These are phyloP conservation scores for Ogataea minuta DNA, from an alignment of 805 yeast species.

Conservation along the genomic window DNA sequence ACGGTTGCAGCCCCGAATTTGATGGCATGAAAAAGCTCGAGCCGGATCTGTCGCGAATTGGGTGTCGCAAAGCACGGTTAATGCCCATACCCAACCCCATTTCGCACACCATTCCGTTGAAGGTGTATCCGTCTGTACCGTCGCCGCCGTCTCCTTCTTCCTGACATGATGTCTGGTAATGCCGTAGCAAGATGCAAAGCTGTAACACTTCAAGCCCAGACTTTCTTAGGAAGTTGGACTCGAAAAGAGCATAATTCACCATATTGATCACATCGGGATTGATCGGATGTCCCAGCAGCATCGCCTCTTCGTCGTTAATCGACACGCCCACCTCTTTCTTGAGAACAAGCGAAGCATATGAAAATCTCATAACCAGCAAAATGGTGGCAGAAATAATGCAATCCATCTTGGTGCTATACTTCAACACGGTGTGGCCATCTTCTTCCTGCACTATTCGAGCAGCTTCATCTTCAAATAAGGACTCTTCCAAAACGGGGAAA, in stretches of 20 bases:
- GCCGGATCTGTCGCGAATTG: slow-evolving; percentile 8
- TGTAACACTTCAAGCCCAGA: slow-evolving; percentile 44
- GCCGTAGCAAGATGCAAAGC: slow-evolving; percentile 38
- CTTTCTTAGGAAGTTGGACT: slow-evolving; percentile 38
- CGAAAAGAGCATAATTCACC: slow-evolving; percentile 39
- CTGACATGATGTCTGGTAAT: slow-evolving; percentile 43
- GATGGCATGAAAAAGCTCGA: slow-evolving; percentile 3
- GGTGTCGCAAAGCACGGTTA: slow-evolving; percentile 38
- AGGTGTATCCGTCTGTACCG: slow-evolving; percentile 39
- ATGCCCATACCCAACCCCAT: slow-evolving; percentile 46
- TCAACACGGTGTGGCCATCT: slow-evolving; percentile 8
- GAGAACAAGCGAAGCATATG: slow-evolving; percentile 26
- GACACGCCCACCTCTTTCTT: slow-evolving; percentile 15
- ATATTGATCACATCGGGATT: slow-evolving; percentile 38
- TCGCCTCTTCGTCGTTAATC: slow-evolving; percentile 21
- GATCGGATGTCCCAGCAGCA: slow-evolving; percentile 38
- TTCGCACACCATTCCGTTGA: slow-evolving; percentile 37
- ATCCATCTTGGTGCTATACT: slow-evolving; percentile 19
- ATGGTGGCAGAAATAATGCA: slow-evolving; percentile 26
- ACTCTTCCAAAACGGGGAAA: slow-evolving; percentile 47
- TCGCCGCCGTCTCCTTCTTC: slow-evolving; percentile 52
- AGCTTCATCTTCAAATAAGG: slow-evolving; percentile 33
- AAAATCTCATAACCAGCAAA: slow-evolving; percentile 28
- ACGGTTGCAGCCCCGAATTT: slow-evolving; percentile 18
- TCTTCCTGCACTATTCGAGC: slow-evolving; percentile 31